Base-by-base conservation (phyloP, 2,329 filamentous ascomycete species). In the Pezicula neosporulosa region DNA sequence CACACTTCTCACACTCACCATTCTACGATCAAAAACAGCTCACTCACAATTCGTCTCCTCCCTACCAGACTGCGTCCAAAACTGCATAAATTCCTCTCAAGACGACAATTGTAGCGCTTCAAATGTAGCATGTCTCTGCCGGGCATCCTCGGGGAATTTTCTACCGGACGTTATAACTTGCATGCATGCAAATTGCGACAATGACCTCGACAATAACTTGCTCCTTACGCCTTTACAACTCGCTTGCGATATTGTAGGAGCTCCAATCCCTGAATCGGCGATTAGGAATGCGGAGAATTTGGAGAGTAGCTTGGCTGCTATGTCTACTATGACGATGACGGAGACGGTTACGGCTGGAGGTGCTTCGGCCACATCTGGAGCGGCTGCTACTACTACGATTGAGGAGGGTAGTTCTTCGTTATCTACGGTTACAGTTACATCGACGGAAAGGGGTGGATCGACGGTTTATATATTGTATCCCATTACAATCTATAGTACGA, bases 141-240 rank as follows among this genome's bases (percentile, higher is more conserved):
- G 61, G 50, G 61, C 62, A 18, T 66, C 68, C 6, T 52, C 52
- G 21, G 63, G 58, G 1, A 62, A 60, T 33, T 68, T 74, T 48
- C 65, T 75, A 6, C 63, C 67, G 15, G 63, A 68, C 37, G 65
- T 70, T 28, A 61, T 70, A 15, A 61, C 62, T n/a, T 74, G 72
- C 60, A 68, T 70, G 60, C 70, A 66, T 59, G 62, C 63, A 51
- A 64, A 64, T 54, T 75, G 72, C 61, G 51, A 63, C 13, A 49
- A 63, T 19, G 57, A 63, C 41, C 56, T 72, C 28, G 66, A 64
- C 44, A 64, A 66, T 24, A 56, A 57, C 24, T 56, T 64, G 28
- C 63, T 74, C 46, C 53, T 73, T 35, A 55, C 52, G 18, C 64
- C 67, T 30, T 57, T 74, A 30, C 55, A 66, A 52, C 33, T 61